Conservation (phyloP, 805 yeast species). For the Deakozyma indianensis region DNA sequence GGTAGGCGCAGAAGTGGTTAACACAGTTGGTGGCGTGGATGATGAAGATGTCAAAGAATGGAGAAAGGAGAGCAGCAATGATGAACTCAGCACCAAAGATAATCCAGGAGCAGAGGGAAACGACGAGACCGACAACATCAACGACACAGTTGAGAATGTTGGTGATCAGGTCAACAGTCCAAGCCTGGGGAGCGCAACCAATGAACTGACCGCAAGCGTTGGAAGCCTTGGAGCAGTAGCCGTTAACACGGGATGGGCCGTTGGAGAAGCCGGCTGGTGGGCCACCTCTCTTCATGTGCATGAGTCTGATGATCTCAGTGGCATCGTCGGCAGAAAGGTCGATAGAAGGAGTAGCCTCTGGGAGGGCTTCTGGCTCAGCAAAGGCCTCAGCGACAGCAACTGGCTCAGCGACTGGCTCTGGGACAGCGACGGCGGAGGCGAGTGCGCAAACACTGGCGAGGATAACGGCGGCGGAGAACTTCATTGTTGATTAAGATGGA, state of each 20-base stretch:
- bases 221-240: background rate
- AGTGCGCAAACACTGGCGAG: background rate
- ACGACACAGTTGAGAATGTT: background rate
- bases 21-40: background rate
- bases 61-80: background rate
- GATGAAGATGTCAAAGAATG: background rate
- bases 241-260: background rate
- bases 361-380: background rate
- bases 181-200: background rate
- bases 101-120: background rate
- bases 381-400: background rate
- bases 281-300: background rate
- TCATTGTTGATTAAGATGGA: background rate
- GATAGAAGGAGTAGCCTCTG: background rate
- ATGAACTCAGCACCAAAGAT: slow-evolving; percentile 1
- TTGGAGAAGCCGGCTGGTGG: background rate
- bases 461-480: background rate
- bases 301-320: background rate
- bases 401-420: background rate
- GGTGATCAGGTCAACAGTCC: background rate
- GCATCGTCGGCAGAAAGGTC: background rate
- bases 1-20: slow-evolving; percentile 1
- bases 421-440: background rate
- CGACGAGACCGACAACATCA: background rate
- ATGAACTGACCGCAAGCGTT: background rate